Conservation (phyloP, 2,329 filamentous ascomycete species). For the Hymenotorrendiella dingleyae region DNA sequence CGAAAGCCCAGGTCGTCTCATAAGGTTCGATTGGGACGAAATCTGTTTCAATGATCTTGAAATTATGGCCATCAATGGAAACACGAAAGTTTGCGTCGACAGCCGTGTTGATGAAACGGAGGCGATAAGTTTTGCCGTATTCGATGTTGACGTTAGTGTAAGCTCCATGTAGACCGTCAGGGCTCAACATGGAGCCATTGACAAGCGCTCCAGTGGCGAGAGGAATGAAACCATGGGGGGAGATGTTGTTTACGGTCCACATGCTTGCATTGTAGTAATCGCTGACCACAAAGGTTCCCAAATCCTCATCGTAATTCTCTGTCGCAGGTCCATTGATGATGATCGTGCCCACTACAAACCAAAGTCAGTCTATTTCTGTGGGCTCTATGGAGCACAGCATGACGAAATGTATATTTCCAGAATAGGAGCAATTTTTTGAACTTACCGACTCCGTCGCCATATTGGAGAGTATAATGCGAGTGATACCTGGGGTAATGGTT, state of each 20-base stretch:
- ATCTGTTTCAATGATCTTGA: constrained; percentile 55
- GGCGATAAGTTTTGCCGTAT: constrained; percentile 36
- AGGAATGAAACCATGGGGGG: constrained; percentile 14
- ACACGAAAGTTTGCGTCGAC: constrained; percentile 37
- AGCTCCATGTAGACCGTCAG: constrained; percentile 13
- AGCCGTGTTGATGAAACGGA: constrained; percentile 41
- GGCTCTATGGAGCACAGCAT: not conserved
- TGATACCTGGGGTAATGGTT: constrained; percentile 62
- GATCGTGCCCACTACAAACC: constrained; percentile 37
- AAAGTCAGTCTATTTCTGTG: not conserved
- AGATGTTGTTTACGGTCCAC: constrained; percentile 23
- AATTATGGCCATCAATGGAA: constrained; percentile 44
- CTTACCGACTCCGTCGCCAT: constrained; percentile 26
- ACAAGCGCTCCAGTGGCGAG: constrained; percentile 15
- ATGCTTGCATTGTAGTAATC: constrained; percentile 10
- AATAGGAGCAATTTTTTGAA: too few species aligned
- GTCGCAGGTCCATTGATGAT: constrained; percentile 55
- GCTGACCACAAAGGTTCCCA: constrained; percentile 38
- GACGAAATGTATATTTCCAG: too few species aligned
- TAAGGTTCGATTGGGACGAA: constrained; percentile 55
- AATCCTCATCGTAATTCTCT: constrained; percentile 53
- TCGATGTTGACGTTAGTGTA: constrained; percentile 19
- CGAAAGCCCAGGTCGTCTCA: constrained; percentile 48
- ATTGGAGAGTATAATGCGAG: constrained; percentile 43
- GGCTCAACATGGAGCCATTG: too few species aligned